Conservation (phyloP, 768 basidiomycete genomes). For the Nidularia pulvinata region DNA sequence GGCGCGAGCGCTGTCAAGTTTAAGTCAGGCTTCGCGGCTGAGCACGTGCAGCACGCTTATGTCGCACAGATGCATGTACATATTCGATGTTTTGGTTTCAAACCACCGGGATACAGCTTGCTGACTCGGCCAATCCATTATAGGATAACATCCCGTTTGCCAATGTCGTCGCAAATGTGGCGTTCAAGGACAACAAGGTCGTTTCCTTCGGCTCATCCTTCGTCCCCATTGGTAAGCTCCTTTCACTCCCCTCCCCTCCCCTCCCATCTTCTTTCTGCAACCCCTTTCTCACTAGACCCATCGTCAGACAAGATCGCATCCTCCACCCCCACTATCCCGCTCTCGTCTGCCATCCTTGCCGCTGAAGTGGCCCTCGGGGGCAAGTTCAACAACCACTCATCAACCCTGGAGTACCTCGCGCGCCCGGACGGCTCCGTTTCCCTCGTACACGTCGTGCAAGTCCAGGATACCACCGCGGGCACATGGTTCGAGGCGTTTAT, state of each 20-base stretch:
- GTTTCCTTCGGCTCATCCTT: not conserved
- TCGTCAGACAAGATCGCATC: constrained; percentile 13
- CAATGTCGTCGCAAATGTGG: constrained; percentile 1
- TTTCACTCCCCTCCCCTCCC: not conserved
- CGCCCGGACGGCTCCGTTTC: constrained; percentile 27
- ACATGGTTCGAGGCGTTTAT: constrained; percentile 59
- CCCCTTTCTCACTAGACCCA: no score
- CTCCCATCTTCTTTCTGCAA: not conserved
- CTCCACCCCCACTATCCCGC: constrained; percentile 24
- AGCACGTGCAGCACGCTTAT: not conserved
- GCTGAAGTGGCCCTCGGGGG: constrained; percentile 28
- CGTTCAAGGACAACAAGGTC: not conserved
- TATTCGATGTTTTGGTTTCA: not conserved
- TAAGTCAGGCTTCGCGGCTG: not conserved
- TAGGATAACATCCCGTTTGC: constrained; percentile 2
- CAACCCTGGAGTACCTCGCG: constrained; percentile 35
- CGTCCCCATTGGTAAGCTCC: not conserved
- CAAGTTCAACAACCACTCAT: constrained; percentile 31
- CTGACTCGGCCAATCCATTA: not conserved
- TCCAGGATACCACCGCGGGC: constrained; percentile 20
- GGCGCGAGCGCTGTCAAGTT: not conserved
- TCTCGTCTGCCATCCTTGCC: constrained; percentile 23
- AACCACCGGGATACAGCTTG: not conserved
- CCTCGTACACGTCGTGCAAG: constrained; percentile 33
- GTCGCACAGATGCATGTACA: not conserved